A percentile compares a stretch with the other conserved stretches of the same genome.
Conservation (phyloP, 2,329 filamentous ascomycete genomes). For the Seiridium cupressi region DNA sequence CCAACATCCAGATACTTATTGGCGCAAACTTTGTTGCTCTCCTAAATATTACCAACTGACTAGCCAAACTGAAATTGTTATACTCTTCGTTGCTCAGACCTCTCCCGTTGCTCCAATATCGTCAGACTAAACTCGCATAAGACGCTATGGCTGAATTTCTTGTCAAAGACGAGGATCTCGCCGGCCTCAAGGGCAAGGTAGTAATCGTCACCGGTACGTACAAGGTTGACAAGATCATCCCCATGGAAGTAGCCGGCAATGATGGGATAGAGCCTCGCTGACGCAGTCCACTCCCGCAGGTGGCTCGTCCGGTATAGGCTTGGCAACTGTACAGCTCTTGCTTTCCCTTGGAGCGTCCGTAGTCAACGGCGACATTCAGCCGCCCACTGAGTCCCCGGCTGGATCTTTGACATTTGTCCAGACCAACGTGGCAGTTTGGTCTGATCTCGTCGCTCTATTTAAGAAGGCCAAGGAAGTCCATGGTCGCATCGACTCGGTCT, state of each 20-base stretch:
- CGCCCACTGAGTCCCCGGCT: slow-evolving; percentile 26
- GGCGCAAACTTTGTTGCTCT: too few relatives aligned
- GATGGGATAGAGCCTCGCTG: not conserved
- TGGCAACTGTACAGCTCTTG: slow-evolving; percentile 51
- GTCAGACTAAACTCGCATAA: not conserved
- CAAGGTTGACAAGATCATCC: not conserved
- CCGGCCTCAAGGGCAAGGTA: slow-evolving; percentile 44
- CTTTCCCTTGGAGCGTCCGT: slow-evolving; percentile 53
- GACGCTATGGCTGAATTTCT: slow-evolving; percentile 39
- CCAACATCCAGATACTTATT: too few relatives aligned
- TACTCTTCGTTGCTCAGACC: too few relatives aligned
- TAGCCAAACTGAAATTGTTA: too few relatives aligned
- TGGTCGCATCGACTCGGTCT: slow-evolving; percentile 76
- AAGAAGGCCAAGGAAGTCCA: slow-evolving; percentile 54
- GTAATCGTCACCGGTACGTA: slow-evolving; percentile 49
- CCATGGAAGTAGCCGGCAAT: slow-evolving; percentile 7
- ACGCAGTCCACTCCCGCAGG: slow-evolving; percentile 31
- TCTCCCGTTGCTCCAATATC: not conserved
- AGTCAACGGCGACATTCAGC: slow-evolving; percentile 51
- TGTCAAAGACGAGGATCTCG: slow-evolving; percentile 43
- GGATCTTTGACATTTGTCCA: slow-evolving; percentile 37
- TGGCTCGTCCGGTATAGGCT: slow-evolving; percentile 59
- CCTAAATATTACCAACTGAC: too few relatives aligned
- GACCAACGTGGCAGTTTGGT: slow-evolving; percentile 49
- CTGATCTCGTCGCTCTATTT: slow-evolving; percentile 49